These are phyloP conservation scores for Guyanaporus albipodus DNA, from an alignment of 768 basidiomycete genomes.

Conservation along the genomic window DNA sequence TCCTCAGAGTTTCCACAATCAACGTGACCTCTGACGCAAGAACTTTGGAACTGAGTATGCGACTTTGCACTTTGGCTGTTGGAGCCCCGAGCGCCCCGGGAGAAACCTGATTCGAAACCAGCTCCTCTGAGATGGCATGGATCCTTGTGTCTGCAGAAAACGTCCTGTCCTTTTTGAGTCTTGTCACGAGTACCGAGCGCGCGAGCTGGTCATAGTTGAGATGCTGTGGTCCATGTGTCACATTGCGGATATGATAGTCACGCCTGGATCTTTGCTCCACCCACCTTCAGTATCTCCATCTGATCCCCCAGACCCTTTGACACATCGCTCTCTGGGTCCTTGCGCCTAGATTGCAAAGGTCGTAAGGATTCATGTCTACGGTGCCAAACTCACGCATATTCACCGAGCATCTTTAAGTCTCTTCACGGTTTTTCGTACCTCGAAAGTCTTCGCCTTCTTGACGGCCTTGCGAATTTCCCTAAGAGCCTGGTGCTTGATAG, in stretches of 20 bases:
- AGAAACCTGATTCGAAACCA: constrained; percentile 34
- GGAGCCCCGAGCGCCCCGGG: constrained; percentile 40
- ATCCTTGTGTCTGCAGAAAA: constrained; percentile 50
- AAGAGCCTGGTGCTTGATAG: constrained; percentile 64
- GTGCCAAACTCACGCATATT: constrained; percentile 8
- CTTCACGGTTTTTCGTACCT: constrained; percentile 80
- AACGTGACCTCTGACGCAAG: constrained; percentile 55
- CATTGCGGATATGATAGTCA: not conserved
- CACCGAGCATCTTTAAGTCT: constrained; percentile 69
- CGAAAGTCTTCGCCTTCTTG: constrained; percentile 78
- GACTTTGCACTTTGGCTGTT: constrained; percentile 60
- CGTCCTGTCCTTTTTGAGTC: constrained; percentile 66
- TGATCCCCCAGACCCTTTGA: constrained; percentile 55
- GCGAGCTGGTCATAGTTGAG: constrained; percentile 58
- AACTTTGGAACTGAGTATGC: constrained; percentile 74
- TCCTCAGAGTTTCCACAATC: constrained; percentile 48
- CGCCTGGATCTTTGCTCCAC: constrained; percentile 5
- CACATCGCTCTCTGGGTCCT: constrained; percentile 36
- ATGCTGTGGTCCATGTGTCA: constrained; percentile 37
- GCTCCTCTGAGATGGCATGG: constrained; percentile 44
- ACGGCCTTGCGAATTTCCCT: constrained; percentile 71
- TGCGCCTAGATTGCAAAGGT: constrained; percentile 27
- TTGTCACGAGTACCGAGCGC: constrained; percentile 61
- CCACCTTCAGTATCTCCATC: constrained; percentile 63
- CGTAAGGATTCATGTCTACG: not conserved